Conservation (phyloP, 176 grass and related monocot species). For the Rhynchospora tenuis region DNA sequence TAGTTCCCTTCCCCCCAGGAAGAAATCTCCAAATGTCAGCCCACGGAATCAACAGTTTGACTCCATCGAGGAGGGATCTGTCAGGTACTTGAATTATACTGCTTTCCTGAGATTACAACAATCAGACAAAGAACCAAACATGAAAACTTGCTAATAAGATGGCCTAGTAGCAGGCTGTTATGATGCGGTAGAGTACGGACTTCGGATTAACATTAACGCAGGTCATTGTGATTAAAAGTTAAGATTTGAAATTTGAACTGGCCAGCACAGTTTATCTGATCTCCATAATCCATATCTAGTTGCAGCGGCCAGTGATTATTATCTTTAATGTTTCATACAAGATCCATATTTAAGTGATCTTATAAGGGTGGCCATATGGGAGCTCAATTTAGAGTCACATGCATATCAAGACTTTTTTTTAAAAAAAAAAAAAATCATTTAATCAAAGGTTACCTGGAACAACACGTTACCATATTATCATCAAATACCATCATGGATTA, state of each 20-base stretch:
- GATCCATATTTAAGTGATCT: neutral
- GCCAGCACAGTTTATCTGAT: neutral
- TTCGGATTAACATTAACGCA: no score
- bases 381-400: neutral
- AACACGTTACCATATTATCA: neutral
- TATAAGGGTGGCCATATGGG: neutral
- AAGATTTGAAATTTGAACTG: neutral
- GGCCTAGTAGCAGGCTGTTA: neutral
- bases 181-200: neutral
- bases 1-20: constrained; percentile 43
- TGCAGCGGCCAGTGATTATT: neutral
- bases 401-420: neutral
- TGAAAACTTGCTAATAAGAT: neutral
- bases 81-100: constrained; percentile 36
- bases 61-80: constrained; percentile 24
- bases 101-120: neutral
- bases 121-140: neutral
- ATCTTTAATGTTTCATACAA: neutral
- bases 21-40: constrained; percentile 18
- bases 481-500: neutral
- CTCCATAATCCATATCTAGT: neutral
- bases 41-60: constrained; percentile 32
- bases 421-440: neutral
- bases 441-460: neutral
- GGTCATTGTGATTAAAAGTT: no score